phyloP scores from a whole-genome alignment of 495 filamentous ascomycete genomes.

The Aspergillus sparsus region DNA sequence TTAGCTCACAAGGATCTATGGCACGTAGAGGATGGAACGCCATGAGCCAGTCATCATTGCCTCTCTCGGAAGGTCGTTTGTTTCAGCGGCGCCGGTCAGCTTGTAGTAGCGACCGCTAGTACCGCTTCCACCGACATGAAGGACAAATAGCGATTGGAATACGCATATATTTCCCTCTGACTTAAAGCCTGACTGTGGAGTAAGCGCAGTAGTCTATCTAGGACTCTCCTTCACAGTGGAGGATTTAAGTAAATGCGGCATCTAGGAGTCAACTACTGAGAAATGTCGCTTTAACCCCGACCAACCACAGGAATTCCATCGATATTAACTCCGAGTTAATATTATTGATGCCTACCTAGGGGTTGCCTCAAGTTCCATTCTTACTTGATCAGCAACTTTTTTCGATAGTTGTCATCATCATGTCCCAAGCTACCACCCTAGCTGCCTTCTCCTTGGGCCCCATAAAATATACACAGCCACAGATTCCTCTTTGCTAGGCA shows the following conservation, averaged over 20 bases:
- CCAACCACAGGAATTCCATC: background rate
- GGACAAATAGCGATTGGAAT: conserved; percentile 34
- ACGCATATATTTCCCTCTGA: conserved; percentile 18
- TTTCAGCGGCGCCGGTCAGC: conserved; percentile 47
- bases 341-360: background rate
- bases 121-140: conserved; percentile 59
- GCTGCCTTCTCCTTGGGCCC: background rate
- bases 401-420: background rate
- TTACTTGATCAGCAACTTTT: conserved; percentile 19
- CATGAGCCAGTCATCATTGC: conserved; percentile 46
- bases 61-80: conserved; percentile 56
- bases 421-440: background rate
- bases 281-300: background rate
- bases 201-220: background rate
- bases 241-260: background rate
- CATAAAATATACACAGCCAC: conserved; percentile 13
- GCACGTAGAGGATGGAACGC: conserved; percentile 54
- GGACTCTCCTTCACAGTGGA: background rate
- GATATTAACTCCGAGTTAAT: background rate
- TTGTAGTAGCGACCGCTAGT: conserved; percentile 53
- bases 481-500: background rate
- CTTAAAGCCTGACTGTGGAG: conserved; percentile 5
- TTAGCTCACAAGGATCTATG: conserved; percentile 52
- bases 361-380: background rate
- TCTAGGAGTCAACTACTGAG: background rate